Conservation (phyloP, 2,329 filamentous ascomycete genomes). For the Hypoxylon sp. region DNA sequence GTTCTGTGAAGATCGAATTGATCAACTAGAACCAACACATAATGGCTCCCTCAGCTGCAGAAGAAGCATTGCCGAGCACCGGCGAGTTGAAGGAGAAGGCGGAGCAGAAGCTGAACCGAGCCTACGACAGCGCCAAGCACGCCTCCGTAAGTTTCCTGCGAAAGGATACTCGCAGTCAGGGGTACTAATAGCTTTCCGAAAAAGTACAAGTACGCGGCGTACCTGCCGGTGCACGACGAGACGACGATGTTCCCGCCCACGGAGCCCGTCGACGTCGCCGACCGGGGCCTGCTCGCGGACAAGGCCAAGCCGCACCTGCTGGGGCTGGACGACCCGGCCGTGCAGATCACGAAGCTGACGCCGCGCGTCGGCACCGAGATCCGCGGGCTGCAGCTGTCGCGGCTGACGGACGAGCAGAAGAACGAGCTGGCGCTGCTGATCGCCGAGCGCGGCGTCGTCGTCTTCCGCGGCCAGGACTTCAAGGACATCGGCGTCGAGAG, state of each 20-base stretch:
- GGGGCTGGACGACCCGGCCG: constrained; percentile 40
- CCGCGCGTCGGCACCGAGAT: constrained; percentile 42
- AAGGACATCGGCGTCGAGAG: constrained; percentile 50
- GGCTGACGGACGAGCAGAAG: constrained; percentile 40
- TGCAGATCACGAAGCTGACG: constrained; percentile 40
- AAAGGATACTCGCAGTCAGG: neutral
- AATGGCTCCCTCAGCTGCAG: constrained; percentile 42
- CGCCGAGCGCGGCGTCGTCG: constrained; percentile 41
- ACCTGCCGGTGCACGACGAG: constrained; percentile 49
- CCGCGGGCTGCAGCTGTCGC: constrained; percentile 40
- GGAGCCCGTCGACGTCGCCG: constrained; percentile 51
- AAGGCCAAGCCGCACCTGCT: constrained; percentile 53
- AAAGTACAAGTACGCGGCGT: constrained; percentile 48
- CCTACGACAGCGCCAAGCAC: constrained; percentile 37
- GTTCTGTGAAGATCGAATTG: neutral
- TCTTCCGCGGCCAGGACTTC: constrained; percentile 43
- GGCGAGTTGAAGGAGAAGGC: constrained; percentile 34
- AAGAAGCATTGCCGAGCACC: constrained; percentile 36
- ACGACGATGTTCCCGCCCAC: constrained; percentile 49
- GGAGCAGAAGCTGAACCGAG: constrained; percentile 37
- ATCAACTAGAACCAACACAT: constrained; percentile 13
- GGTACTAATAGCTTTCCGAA: constrained; percentile 11
- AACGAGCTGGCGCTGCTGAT: constrained; percentile 40
- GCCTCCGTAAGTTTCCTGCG: constrained; percentile 29
- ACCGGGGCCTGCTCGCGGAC: constrained; percentile 52